A percentile compares a stretch with the other conserved stretches of the same genome.
These are phyloP conservation scores for Akanthomyces muscarius DNA, from an alignment of 2,329 filamentous ascomycete species.

Conservation along the genomic window DNA sequence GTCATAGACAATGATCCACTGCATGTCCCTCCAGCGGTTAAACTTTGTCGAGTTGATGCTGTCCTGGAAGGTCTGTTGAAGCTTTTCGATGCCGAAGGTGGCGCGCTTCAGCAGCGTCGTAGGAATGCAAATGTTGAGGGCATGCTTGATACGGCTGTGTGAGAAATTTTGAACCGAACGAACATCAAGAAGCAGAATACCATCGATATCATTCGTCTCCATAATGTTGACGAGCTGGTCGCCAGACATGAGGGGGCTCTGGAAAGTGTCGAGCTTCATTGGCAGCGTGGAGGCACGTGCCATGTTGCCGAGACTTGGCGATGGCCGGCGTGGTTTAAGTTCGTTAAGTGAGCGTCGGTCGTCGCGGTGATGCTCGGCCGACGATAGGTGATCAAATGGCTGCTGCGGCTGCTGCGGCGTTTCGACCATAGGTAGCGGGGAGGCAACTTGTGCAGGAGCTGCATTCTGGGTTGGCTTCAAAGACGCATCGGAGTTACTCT, in stretches of 20 bases:
- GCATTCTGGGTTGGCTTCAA: slow-evolving; percentile 38
- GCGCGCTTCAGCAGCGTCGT: slow-evolving; percentile 88
- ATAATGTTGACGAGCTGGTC: slow-evolving; percentile 55
- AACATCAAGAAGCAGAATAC: slow-evolving; percentile 73
- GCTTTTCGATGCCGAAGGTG: slow-evolving; percentile 83
- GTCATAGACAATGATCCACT: slow-evolving; percentile 85
- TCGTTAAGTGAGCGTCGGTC: slow-evolving; percentile 52
- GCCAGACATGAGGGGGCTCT: slow-evolving; percentile 50
- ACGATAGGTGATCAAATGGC: slow-evolving; percentile 20
- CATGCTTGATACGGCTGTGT: slow-evolving; percentile 69
- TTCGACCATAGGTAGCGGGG: slow-evolving; percentile 31
- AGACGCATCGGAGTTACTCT: slow-evolving; percentile 49
- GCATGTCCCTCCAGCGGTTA: slow-evolving; percentile 67
- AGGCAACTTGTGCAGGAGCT: slow-evolving; percentile 42
- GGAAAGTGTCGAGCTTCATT: slow-evolving; percentile 41
- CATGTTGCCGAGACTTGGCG: slow-evolving; percentile 23
- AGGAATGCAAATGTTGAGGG: slow-evolving; percentile 89
- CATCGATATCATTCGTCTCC: slow-evolving; percentile 34
- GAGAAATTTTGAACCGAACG: slow-evolving; percentile 81
- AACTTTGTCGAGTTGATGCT: slow-evolving; percentile 69
- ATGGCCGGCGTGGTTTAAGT: slow-evolving; percentile 39
- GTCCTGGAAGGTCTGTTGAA: slow-evolving; percentile 80
- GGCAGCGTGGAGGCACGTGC: slow-evolving; percentile 51
- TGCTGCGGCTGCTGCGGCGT: slow-evolving; percentile 18
- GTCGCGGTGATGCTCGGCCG: slow-evolving; percentile 46